Evolutionary conservation across 176 grass and related monocot genomes (phyloP), one percentile per base, ranked within the genome.

Genomic region (Pharus latifolius): DNA sequence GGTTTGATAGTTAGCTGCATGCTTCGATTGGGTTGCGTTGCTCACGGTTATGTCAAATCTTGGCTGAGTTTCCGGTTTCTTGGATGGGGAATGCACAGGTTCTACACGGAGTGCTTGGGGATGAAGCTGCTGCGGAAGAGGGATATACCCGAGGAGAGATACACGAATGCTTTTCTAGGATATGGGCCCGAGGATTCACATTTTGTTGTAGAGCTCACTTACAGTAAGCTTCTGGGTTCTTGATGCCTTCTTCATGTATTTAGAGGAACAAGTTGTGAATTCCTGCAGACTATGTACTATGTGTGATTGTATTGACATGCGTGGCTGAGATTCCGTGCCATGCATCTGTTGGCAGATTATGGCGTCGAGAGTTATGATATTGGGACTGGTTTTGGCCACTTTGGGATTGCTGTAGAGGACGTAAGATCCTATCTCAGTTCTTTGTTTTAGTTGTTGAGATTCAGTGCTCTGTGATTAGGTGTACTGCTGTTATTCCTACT

Each of bases 121-220:
- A 97, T 97, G 94, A 92, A 90, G 69, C 63, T 97, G 63, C 40
- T 97, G 86, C 66, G 94, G 56, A 90, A 78, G 44, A 65, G 89
- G 42, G 94, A 92, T 64, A 90, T 97, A 49, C 89, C 94, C 0
- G 94, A 97, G 80, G 94, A 97, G 82, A 90, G 83, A 83, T 97
- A 92, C 26, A 92, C 89, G 49, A 97, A 97, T 71, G 93, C 93
- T 41, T 97, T 97, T 63, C 74, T 97, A 10, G 94, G 94, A 18
- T 97, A 90, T 34, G 94, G 94, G 30, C 89, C 94, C n/a, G 94
- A 97, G 85, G 89, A 85, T 33, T 92, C 89, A 1, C 89, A 97
- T 83, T 97, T 97, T 13, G 89, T 92, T 56, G 78, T 90, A 15
- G 94, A 97, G 76, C 84, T 97, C 56, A 92, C 89, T 68, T 97